phyloP scores from a whole-genome alignment of 2,329 filamentous ascomycete genomes.

The Aureobasidium sp. region DNA sequence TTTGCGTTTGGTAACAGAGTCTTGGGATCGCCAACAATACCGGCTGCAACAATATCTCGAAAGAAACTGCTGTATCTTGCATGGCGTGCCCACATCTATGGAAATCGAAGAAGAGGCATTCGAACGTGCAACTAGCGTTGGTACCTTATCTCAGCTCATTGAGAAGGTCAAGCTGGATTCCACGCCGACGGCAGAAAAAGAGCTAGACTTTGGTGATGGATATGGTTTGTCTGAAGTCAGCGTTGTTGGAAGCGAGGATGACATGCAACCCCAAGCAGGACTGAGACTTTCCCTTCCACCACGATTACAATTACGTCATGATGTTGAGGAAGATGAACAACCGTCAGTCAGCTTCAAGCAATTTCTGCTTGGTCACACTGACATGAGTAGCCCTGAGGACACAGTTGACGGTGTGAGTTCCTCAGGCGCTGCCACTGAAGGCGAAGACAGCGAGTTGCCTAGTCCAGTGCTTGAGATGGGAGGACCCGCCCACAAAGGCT shows the following conservation, averaged over 20 bases:
- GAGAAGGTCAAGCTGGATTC: conserved; percentile 40
- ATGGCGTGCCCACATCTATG: conserved; percentile 37
- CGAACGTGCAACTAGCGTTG: conserved; percentile 36
- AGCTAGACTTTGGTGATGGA: conserved; percentile 27
- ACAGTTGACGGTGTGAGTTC: not conserved
- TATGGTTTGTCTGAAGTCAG: not conserved
- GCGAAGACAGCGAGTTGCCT: conserved; percentile 1
- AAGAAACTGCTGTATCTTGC: conserved; percentile 40
- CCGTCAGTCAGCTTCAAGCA: conserved; percentile 12
- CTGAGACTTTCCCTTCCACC: not conserved
- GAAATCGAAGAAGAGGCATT: conserved; percentile 42
- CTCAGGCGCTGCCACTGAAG: not conserved
- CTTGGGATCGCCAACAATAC: conserved; percentile 44
- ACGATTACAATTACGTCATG: not conserved
- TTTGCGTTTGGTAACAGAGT: conserved; percentile 41
- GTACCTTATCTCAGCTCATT: conserved; percentile 34
- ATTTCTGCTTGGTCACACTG: conserved; percentile 3
- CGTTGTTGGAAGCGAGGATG: not conserved
- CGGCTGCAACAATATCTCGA: conserved; percentile 41
- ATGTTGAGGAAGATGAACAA: not conserved
- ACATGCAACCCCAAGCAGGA: not conserved
- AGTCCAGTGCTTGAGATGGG: conserved; percentile 12
- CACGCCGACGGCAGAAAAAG: conserved; percentile 37
- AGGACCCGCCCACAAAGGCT: not conserved
- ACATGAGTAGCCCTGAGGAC: conserved; percentile 13